A percentile compares a stretch with the other conserved stretches of the same genome.
Conservation (phyloP, 2,329 filamentous ascomycete species). For the Byssochlamys sp. region DNA sequence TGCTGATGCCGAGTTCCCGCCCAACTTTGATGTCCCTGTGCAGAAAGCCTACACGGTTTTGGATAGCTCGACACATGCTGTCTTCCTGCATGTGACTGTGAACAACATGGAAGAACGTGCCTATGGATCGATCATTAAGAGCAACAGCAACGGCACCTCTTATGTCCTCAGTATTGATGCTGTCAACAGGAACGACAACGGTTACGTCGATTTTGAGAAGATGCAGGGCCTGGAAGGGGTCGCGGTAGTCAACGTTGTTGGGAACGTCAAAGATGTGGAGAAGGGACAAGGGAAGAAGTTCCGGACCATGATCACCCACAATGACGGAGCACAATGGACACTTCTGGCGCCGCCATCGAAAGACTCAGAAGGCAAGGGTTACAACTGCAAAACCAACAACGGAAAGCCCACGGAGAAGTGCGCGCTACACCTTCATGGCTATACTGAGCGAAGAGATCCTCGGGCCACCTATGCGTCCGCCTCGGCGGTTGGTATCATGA, state of each 20-base stretch:
- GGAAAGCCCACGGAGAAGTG: slow-evolving; percentile 55
- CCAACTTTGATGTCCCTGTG: slow-evolving; percentile 68
- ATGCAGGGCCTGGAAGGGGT: slow-evolving; percentile 87
- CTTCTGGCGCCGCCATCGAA: slow-evolving; percentile 62
- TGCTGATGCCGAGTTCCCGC: slow-evolving; percentile 74
- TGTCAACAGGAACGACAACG: slow-evolving; percentile 68
- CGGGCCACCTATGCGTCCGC: slow-evolving; percentile 78
- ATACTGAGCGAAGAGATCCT: slow-evolving; percentile 77
- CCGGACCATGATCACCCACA: slow-evolving; percentile 88
- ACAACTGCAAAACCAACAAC: slow-evolving; percentile 53
- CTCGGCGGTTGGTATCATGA: slow-evolving; percentile 80
- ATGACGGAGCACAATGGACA: slow-evolving; percentile 83
- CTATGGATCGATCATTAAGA: slow-evolving; percentile 87
- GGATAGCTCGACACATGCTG: slow-evolving; percentile 85
- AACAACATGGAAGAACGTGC: slow-evolving; percentile 55
- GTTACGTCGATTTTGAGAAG: slow-evolving; percentile 92
- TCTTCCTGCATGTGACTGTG: slow-evolving; percentile 87
- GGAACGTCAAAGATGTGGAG: slow-evolving; percentile 58
- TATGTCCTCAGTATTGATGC: slow-evolving; percentile 74
- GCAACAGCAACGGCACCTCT: slow-evolving; percentile 93
- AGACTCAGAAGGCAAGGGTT: slow-evolving; percentile 62
- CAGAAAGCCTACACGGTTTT: slow-evolving; percentile 83
- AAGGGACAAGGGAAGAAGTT: slow-evolving; percentile 64
- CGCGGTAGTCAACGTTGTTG: slow-evolving; percentile 72
- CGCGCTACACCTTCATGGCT: slow-evolving; percentile 85